These are phyloP conservation scores for Telfairia occidentalis DNA, from an alignment of 331 rosid species.

Conservation along the genomic window DNA sequence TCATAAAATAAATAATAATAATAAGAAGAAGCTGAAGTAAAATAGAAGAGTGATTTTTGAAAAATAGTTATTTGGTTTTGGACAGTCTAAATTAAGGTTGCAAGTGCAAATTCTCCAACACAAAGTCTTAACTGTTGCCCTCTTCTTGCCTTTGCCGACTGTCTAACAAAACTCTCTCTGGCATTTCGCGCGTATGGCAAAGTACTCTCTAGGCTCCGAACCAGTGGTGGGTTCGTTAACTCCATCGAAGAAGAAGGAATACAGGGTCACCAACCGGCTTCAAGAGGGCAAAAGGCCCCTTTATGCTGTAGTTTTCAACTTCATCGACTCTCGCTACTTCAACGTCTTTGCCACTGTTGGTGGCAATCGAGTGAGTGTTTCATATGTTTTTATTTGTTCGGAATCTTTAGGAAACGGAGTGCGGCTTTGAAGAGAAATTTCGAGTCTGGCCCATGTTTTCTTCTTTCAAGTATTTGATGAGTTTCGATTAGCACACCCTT, in stretches of 20 bases:
- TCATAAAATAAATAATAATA: no score
- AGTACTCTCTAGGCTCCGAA: constrained; percentile 55
- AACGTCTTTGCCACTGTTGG: constrained; percentile 87
- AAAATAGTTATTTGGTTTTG: no score
- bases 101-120: neutral
- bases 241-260: constrained; percentile 52
- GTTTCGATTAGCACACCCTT: neutral
- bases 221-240: constrained; percentile 59
- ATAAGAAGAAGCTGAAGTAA: no score
- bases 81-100: no score
- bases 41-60: no score
- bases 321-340: constrained; percentile 56
- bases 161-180: constrained; percentile 58
- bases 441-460: neutral
- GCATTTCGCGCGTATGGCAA: constrained; percentile 27
- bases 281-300: constrained; percentile 93
- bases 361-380: constrained; percentile 58
- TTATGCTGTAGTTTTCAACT: constrained; percentile 75
- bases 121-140: neutral
- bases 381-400: neutral
- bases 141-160: constrained; percentile 57
- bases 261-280: constrained; percentile 76
- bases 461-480: neutral
- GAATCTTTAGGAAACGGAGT: neutral
- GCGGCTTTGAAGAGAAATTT: neutral